Percentiles rank a stretch among this genome's conserved stretches.
Conservation (phyloP, 352 stramenopile species). For the Stramenopiles sp. region DNA sequence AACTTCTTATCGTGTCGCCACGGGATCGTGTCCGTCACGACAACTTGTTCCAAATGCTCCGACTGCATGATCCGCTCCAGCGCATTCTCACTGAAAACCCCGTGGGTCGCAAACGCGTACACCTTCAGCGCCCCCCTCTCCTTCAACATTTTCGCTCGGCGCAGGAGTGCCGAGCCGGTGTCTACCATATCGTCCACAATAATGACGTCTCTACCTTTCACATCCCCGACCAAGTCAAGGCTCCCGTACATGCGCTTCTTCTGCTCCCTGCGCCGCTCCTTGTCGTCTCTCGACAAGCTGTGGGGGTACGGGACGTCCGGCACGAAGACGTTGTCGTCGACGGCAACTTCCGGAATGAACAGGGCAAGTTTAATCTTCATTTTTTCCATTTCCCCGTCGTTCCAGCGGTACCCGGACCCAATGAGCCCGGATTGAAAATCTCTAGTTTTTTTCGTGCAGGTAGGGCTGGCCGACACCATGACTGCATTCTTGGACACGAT, state of each 20-base stretch:
- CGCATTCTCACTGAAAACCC: constrained; percentile 56
- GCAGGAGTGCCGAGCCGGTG: constrained; percentile 49
- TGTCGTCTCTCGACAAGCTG: neutral
- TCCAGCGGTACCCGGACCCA: constrained; percentile 30
- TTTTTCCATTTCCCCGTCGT: constrained; percentile 33
- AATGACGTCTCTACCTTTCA: constrained; percentile 62
- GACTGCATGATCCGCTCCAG: constrained; percentile 57
- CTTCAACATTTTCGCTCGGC: constrained; percentile 51
- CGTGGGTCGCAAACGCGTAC: constrained; percentile 66
- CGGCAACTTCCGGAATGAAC: constrained; percentile 44
- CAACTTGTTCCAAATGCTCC: constrained; percentile 43
- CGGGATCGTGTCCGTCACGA: constrained; percentile 69
- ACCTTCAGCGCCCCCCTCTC: constrained; percentile 55
- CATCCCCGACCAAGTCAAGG: constrained; percentile 56
- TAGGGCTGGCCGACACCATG: constrained; percentile 61
- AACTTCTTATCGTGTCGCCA: neutral
- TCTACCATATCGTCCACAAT: constrained; percentile 75
- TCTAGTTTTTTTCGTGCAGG: constrained; percentile 49
- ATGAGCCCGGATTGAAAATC: constrained; percentile 60
- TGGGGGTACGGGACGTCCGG: neutral
- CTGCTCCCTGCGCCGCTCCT: neutral
- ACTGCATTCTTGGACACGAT: constrained; percentile 38
- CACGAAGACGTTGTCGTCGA: constrained; percentile 18
- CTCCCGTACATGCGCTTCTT: neutral
- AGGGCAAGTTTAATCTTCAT: constrained; percentile 48